A percentile compares a stretch with the other conserved stretches of the same genome.
These are phyloP conservation scores for Bipolaris zeicola DNA, from an alignment of 2,329 filamentous ascomycete species.

Conservation along the genomic window DNA sequence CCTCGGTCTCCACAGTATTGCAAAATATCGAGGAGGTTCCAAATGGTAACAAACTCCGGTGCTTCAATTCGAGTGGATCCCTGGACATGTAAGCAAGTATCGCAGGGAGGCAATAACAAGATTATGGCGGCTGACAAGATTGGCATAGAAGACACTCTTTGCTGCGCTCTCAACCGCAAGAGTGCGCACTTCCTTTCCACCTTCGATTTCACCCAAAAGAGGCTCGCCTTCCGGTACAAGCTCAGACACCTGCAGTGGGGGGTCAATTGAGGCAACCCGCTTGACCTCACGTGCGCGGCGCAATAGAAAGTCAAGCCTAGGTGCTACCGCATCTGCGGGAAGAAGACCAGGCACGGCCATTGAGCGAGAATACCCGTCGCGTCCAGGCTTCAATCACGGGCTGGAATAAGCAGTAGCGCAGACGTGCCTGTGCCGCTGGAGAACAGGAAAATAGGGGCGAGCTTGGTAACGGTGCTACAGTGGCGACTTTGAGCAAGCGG, in stretches of 20 bases:
- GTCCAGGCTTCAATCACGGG: conserved; percentile 11
- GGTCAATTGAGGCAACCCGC: conserved; percentile 50
- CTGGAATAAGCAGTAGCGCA: conserved; percentile 1
- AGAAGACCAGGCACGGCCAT: conserved; percentile 39
- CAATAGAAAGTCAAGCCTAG: conserved; percentile 50
- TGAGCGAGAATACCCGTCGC: not conserved
- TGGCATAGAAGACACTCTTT: conserved; percentile 76
- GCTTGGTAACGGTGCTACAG: not conserved
- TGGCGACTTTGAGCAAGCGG: not conserved
- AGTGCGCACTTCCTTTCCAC: conserved; percentile 60
- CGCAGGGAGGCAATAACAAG: no score
- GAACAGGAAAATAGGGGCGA: not conserved
- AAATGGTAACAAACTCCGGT: conserved; percentile 79
- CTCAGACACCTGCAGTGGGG: conserved; percentile 51
- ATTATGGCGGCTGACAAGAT: conserved; percentile 66
- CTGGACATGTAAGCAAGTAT: conserved; percentile 51
- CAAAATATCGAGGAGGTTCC: conserved; percentile 94
- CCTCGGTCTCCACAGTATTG: conserved; percentile 83
- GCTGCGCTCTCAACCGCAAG: conserved; percentile 83
- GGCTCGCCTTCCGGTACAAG: conserved; percentile 41
- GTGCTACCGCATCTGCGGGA: conserved; percentile 34
- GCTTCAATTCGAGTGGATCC: conserved; percentile 76
- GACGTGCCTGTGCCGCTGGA: not conserved
- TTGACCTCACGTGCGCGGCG: conserved; percentile 50
- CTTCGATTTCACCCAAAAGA: conserved; percentile 33